Evolutionary conservation across 208 protist species (phyloP).

Genomic region (Borovskyia barvae): DNA sequence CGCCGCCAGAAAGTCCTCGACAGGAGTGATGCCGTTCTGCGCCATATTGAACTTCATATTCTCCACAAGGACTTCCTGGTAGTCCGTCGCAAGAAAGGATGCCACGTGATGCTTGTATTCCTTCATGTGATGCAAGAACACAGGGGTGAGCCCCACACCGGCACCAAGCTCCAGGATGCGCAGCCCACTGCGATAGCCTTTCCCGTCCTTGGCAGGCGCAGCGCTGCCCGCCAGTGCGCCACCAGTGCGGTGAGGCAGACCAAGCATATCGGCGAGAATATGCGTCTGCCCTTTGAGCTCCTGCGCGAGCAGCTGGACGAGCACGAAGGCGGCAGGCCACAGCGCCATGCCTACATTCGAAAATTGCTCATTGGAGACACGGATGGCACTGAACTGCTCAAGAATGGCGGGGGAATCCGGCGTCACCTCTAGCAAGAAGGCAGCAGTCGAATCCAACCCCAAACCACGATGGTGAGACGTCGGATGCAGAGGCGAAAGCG

Average conservation of each 20-base stretch:
- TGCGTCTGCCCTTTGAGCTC: conserved; percentile 42
- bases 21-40: conserved; percentile 28
- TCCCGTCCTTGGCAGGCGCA: neutral
- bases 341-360: conserved; percentile 76
- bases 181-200: conserved; percentile 28
- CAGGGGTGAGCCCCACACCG: conserved; percentile 66
- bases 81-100: conserved; percentile 60
- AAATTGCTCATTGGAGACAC: conserved; percentile 62
- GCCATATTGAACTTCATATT: conserved; percentile 71
- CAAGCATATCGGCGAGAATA: conserved; percentile 30
- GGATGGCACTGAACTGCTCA: conserved; percentile 43
- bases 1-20: conserved; percentile 22
- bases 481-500: neutral
- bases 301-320: conserved; percentile 68
- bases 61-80: conserved; percentile 63
- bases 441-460: neutral
- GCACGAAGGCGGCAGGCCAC: conserved; percentile 77
- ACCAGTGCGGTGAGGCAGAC: conserved; percentile 8
- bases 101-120: conserved; percentile 39
- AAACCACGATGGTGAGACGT: neutral
- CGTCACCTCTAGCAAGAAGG: too few species aligned
- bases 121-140: conserved; percentile 42
- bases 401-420: neutral
- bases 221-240: neutral
- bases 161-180: conserved; percentile 75